phyloP scores from a whole-genome alignment of 75 land plant genomes.

The Sequoiadendron giganteum region DNA sequence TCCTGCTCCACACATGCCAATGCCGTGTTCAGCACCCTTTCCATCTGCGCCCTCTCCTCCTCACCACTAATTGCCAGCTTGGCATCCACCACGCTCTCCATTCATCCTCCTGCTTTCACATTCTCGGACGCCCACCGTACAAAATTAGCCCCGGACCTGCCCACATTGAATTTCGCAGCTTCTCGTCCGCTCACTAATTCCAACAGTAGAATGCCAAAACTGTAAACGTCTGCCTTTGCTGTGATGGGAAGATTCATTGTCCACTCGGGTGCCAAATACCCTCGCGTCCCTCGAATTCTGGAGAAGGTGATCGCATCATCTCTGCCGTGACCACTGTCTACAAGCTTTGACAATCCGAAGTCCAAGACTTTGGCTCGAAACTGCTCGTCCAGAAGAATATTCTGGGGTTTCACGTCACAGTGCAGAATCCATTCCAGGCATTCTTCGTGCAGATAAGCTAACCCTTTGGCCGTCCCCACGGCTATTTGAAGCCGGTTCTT shows the following conservation, averaged over 20 bases:
- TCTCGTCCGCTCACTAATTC: constrained; percentile 52
- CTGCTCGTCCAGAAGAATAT: constrained; percentile 62
- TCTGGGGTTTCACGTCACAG: constrained; percentile 62
- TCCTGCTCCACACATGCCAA: constrained; percentile 74
- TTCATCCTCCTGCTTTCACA: constrained; percentile 35
- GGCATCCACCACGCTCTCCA: constrained; percentile 47
- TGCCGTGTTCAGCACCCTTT: constrained; percentile 55
- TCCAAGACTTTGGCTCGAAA: constrained; percentile 75
- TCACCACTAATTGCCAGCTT: constrained; percentile 11
- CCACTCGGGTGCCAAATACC: constrained; percentile 80
- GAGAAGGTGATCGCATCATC: neutral
- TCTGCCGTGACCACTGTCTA: constrained; percentile 12
- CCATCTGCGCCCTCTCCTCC: constrained; percentile 21
- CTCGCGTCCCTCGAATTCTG: constrained; percentile 56
- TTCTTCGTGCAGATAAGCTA: constrained; percentile 58
- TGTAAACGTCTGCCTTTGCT: constrained; percentile 72
- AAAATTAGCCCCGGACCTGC: constrained; percentile 22
- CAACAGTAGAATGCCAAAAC: constrained; percentile 71
- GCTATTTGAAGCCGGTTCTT: constrained; percentile 40
- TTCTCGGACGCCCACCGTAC: constrained; percentile 56
- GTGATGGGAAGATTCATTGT: constrained; percentile 31
- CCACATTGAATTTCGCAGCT: constrained; percentile 14
- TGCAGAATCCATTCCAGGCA: constrained; percentile 63
- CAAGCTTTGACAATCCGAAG: constrained; percentile 65
- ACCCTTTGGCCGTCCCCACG: constrained; percentile 43